phyloP scores from a whole-genome alignment of 768 basidiomycete species.

The Pholiota microspora region DNA sequence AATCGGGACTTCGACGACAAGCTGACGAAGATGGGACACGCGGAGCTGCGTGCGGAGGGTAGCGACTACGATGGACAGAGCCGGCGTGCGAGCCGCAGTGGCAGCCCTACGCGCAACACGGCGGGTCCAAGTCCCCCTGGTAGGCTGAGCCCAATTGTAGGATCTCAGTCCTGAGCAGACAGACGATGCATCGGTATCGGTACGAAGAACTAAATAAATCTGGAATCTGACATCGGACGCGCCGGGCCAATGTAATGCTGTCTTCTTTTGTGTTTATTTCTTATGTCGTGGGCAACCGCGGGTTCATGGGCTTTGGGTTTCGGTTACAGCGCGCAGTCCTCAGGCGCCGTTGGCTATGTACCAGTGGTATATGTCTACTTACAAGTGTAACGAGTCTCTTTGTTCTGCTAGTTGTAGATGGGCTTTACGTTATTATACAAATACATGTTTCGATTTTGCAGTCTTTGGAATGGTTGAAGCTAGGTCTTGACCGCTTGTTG shows the following conservation, averaged over 20 bases:
- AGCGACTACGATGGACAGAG: slow-evolving; percentile 47
- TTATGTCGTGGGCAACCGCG: no score
- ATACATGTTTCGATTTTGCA: not conserved
- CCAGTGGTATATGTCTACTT: not conserved
- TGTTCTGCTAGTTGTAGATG: not conserved
- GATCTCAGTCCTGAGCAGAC: not conserved
- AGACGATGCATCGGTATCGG: not conserved
- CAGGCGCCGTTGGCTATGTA: not conserved
- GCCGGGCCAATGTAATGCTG: not conserved
- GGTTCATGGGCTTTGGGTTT: no score
- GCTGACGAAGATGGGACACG: slow-evolving; percentile 82
- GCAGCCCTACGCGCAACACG: slow-evolving; percentile 6
- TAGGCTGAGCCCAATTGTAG: not conserved
- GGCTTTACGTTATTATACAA: not conserved
- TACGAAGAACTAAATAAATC: not conserved
- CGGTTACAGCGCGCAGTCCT: not conserved
- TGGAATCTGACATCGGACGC: not conserved
- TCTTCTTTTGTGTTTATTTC: not conserved
- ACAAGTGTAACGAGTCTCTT: not conserved
- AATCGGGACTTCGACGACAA: slow-evolving; percentile 86
- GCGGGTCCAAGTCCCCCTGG: not conserved
- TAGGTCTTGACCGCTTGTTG: no score
- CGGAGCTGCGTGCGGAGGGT: slow-evolving; percentile 67
- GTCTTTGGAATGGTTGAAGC: not conserved
- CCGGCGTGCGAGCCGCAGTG: slow-evolving; percentile 28